phyloP scores from a whole-genome alignment of 1,284 basidiomycete genomes.

The Trametes sp. region DNA sequence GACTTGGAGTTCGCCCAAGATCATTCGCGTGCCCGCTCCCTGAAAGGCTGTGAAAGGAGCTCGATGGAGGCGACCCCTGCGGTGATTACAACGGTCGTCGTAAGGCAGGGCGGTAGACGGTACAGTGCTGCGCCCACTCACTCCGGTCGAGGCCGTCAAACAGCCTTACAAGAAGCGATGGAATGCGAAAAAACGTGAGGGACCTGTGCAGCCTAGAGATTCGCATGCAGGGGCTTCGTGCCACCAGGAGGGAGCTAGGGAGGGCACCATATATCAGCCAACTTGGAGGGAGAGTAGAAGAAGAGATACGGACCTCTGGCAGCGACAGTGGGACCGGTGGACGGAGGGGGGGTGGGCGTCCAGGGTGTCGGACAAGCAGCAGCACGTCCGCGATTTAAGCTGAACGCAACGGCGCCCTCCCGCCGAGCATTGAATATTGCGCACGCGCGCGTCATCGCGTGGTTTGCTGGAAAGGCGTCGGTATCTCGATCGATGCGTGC shows the following conservation, averaged over 20 bases:
- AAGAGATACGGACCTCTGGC: slow-evolving; percentile 5
- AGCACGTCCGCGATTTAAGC: slow-evolving; percentile 1
- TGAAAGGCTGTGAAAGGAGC: slow-evolving; percentile 43
- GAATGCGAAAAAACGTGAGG: slow-evolving; percentile 45
- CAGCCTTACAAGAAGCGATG: slow-evolving; percentile 54
- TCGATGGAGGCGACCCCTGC: slow-evolving; percentile 38
- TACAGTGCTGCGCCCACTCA: slow-evolving; percentile 20
- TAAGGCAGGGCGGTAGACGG: background rate
- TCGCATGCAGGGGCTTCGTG: slow-evolving; percentile 26
- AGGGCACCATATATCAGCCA: background rate
- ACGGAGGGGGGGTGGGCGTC: slow-evolving; percentile 3
- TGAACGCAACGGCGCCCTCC: background rate
- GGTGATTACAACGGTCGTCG: background rate
- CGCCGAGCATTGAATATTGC: background rate
- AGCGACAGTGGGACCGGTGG: slow-evolving; percentile 2
- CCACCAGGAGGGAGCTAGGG: slow-evolving; percentile 9
- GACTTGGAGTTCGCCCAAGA: slow-evolving; percentile 39
- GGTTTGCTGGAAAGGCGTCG: slow-evolving; percentile 2
- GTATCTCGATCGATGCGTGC: slow-evolving; percentile 28
- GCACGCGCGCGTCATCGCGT: slow-evolving; percentile 10
- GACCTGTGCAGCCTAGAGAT: slow-evolving; percentile 38
- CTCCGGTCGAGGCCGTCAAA: slow-evolving; percentile 46
- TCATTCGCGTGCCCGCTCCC: slow-evolving; percentile 42
- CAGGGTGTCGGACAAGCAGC: slow-evolving; percentile 4
- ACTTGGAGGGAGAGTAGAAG: background rate